Evolutionary conservation across 1,139 yeast species (phyloP).

Genomic region (Geotrichum fermentans): DNA sequence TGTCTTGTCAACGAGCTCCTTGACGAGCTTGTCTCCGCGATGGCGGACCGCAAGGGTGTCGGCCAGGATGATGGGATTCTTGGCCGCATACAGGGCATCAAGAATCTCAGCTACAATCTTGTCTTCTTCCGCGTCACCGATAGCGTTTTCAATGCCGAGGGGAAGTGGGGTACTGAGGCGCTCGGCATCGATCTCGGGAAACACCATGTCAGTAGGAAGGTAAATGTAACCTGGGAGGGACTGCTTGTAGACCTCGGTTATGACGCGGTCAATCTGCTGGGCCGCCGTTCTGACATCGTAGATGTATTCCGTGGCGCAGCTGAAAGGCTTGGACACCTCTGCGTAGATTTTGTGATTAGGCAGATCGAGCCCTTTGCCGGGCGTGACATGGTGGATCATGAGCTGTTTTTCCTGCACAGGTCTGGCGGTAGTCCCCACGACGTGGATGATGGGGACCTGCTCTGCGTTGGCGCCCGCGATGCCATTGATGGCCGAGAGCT

Average conservation of each 20-base stretch:
- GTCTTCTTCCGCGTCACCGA: slow-evolving; percentile 33
- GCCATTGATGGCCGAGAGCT: slow-evolving; percentile 79
- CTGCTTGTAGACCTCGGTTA: slow-evolving; percentile 49
- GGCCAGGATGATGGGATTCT: slow-evolving; percentile 58
- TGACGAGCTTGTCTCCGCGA: slow-evolving; percentile 42
- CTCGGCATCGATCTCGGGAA: slow-evolving; percentile 44
- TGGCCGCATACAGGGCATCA: slow-evolving; percentile 46
- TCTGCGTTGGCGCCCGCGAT: slow-evolving; percentile 80
- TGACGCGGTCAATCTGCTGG: slow-evolving; percentile 60
- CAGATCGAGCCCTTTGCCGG: slow-evolving; percentile 40
- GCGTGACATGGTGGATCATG: slow-evolving; percentile 65
- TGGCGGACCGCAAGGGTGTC: slow-evolving; percentile 64
- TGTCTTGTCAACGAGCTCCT: slow-evolving; percentile 45
- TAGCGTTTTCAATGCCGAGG: slow-evolving; percentile 29
- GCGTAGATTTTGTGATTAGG: slow-evolving; percentile 64
- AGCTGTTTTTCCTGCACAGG: slow-evolving; percentile 40
- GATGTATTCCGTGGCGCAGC: slow-evolving; percentile 56
- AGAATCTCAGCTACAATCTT: slow-evolving; percentile 47
- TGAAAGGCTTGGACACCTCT: slow-evolving; percentile 54
- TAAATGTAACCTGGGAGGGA: slow-evolving; percentile 78
- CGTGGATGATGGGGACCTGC: slow-evolving; percentile 70
- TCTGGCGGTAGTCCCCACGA: slow-evolving; percentile 71
- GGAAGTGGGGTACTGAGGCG: slow-evolving; percentile 35
- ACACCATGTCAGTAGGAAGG: slow-evolving; percentile 66
- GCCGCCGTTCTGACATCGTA: slow-evolving; percentile 47